Base-by-base conservation (phyloP, 352 stramenopile genomes). In the Pythium periplocum region DNA sequence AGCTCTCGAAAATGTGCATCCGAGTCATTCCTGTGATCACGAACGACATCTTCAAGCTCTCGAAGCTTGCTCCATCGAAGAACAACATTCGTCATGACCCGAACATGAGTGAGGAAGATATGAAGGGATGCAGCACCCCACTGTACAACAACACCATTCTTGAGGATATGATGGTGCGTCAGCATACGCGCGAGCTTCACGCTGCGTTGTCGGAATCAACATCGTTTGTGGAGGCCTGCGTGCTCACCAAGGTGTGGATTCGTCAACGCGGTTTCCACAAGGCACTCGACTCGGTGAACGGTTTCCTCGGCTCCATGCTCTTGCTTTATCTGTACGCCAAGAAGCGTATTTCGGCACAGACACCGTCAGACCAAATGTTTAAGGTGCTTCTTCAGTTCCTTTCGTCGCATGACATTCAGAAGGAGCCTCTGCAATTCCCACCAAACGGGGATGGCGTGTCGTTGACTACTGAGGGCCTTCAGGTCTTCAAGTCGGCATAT, bases 81-180 rank as follows among this genome's bases (percentile, higher is more conserved):
- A 95, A 89, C 73, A 97, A 96, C 63, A 78, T 96, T 43, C 82
- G 86, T 10, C 82, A 90, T 43, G 78, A 90, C 42, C 66, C 73
- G 1, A 73, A 69, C 48, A 86, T 90, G 71, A 87, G 73, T 0
- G 78, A 90, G 49, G 55, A 82, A 2, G 77, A 87, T 50, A 87
- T 86, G 69, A 74, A 71, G 53, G 59, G 71, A 41, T 83, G 78
- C 57, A 71, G 71, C 47, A 96, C 86, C 6, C 89, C 89, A 17
- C 69, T 81, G 44, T 96, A 97, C 81, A 96, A 96, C 66, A 96
- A 90, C 53, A 69, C 78, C 4, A 88, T 97, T 17, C 57, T 97
- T n/a, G 89, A 97, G 56, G 89, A 97, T 57, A 92, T 96, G 83
- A 75, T 83, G 66, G 62, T 94, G 41, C 74, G 74, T 2, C 68